Evolutionary conservation across 192 early-diverging fungal genomes (phyloP), one percentile per base, ranked within the genome.

Genomic region (Chytriomyces hyalinus): DNA sequence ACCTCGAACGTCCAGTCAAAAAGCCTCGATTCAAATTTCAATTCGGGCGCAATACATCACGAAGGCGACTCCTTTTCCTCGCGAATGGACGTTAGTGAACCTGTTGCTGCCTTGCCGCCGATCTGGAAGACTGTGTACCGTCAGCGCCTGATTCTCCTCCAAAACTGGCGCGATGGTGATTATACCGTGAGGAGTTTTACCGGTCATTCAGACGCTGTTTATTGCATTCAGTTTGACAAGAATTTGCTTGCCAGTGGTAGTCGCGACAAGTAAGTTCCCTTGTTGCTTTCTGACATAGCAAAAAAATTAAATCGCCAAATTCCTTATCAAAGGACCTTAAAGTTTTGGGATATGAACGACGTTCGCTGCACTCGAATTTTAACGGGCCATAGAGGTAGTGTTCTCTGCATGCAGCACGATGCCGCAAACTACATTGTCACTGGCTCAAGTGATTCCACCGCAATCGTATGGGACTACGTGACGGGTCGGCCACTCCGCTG

Each of bases 331-430:
- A 75, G 74, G 26, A 44, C 65, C 10, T 24, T 75, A 17, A 70
- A 75, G 47, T 45, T 71, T 20, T 75, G 66, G 74, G 46, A 49
- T 24, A 70, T 70, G 64, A 51, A 70, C 15, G 11, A n/a, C 4
- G n/a, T 24, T n/a, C 53, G 45, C 3, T 72, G 70, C 36, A 9
- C n/a, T 72, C 22, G 70, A 6, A 51, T 50, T n/a, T 13, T 88
- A 6, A 10, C 17, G 4, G 85, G 87, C 26, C 89, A 90, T 65
- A 22, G 53, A 48, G 85, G 87, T 2, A 84, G 81, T 6, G 86
- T 90, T 13, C 80, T 90, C 8, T 90, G 89, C 65, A 80, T 90
- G 65, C 87, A 90, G 67, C 89, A 88, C 78, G 75, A 90, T 57
- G 22, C 8, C 11, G 71, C 53, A 8, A 36, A 59, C 17, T 80